A percentile compares a stretch with the other conserved stretches of the same genome.
Conservation (phyloP, 345 rosid genomes). For the Jatropha curcas region DNA sequence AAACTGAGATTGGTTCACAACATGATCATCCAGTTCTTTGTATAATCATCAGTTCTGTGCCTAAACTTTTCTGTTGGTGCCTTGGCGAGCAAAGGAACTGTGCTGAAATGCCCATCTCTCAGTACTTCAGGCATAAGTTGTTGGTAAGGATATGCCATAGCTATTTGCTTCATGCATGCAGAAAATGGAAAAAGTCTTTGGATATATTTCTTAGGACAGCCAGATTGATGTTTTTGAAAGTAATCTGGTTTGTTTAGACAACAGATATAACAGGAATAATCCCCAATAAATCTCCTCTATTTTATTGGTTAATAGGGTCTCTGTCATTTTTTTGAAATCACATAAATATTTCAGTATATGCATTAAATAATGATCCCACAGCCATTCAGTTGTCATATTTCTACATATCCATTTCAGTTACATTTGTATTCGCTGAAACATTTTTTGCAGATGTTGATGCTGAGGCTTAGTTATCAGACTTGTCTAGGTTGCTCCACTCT, state of each 20-base stretch:
- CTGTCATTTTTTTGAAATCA: not conserved
- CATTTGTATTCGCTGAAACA: not conserved
- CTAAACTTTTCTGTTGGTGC: conserved; percentile 62
- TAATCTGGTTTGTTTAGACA: not conserved
- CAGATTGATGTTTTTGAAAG: not conserved
- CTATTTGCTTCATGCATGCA: conserved; percentile 11
- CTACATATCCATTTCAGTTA: not conserved
- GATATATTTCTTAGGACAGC: not conserved
- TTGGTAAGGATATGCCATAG: conserved; percentile 50
- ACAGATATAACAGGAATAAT: not conserved
- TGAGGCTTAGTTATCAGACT: conserved; percentile 61
- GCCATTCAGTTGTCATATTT: not conserved
- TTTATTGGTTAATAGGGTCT: too few species aligned
- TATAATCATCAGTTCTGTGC: conserved; percentile 46
- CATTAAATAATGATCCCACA: not conserved
- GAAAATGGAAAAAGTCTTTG: not conserved
- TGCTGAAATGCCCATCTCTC: conserved; percentile 36
- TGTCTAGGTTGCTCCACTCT: conserved; percentile 37
- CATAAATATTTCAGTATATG: not conserved
- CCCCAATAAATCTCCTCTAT: not conserved
- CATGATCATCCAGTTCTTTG: conserved; percentile 40
- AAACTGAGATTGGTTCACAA: conserved; percentile 30
- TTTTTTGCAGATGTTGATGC: conserved; percentile 72
- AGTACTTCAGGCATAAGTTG: conserved; percentile 75
- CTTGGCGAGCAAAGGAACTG: conserved; percentile 44